Base-by-base conservation (phyloP, 2,329 filamentous ascomycete species). In the Leptographium wingfieldii region DNA sequence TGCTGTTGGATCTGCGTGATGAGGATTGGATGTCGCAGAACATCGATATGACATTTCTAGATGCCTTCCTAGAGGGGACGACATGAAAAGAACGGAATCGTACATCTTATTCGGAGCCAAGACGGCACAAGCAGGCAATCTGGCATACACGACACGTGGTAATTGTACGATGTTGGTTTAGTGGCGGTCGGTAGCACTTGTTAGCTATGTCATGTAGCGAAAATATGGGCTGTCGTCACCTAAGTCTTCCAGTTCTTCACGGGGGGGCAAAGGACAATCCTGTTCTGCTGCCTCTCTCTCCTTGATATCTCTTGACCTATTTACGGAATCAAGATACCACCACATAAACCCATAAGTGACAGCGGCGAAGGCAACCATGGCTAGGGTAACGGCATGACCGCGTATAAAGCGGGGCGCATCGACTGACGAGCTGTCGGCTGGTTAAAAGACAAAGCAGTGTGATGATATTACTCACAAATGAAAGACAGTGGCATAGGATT, bases 311-410 rank as follows among this genome's bases (percentile, higher is more conserved):
- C 78, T 73, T 60, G 66, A 69, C 63, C 69, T 72, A 62, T 86
- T 86, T 66, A 76, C 70, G 31, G 1, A 7, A 31, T 16, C 70
- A 64, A 40, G 68, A 65, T 64, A 79, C 62, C 74, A 71, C 77
- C 78, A 83, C 71, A 86, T 74, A 35, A 79, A 70, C 3, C 69
- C 76, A 65, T 81, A 85, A 5, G 83, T 70, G 31, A 76, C 55
- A 0, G 75, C 77, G 1, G 80, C 75, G 65, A 84, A 73, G 2
- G 73, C 80, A 0, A 84, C 81, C 70, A 86, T 73, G 31, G 76
- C 74, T 53, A 86, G 71, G 3, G 81, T 84, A 11, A 85, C 75
- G 1, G 81, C 82, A 66, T 87, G 83, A 5, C 84, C 84, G 40
- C 76, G 75, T 43, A 82, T 73, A 67, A 82, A 87, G n/a, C 80